A percentile compares a stretch with the other conserved stretches of the same genome.
These are phyloP conservation scores for Candida stauntonica DNA, from an alignment of 805 yeast species.

Conservation along the genomic window DNA sequence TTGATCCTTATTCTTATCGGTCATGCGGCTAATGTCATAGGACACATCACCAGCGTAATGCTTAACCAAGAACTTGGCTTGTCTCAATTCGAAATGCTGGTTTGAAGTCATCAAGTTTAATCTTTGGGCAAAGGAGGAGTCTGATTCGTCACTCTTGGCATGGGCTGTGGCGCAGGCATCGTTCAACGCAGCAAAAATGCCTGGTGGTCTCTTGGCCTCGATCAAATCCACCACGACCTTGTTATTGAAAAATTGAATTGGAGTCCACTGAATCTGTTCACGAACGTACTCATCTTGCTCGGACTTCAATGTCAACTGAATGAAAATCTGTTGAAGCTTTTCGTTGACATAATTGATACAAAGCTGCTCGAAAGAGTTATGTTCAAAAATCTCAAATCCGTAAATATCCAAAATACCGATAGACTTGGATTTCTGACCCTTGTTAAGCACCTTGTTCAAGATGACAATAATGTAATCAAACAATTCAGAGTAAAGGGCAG, in stretches of 20 bases:
- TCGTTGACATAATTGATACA: conserved; percentile 96
- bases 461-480: conserved; percentile 96
- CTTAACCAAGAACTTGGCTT: conserved; percentile 81
- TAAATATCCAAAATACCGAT: conserved; percentile 94
- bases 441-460: conserved; percentile 70
- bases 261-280: conserved; percentile 96
- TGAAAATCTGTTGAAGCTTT: conserved; percentile 93
- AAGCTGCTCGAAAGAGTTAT: conserved; percentile 90
- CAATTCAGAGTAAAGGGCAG: conserved; percentile 85
- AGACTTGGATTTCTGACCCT: conserved; percentile 50
- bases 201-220: conserved; percentile 93
- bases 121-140: conserved; percentile 91
- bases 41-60: conserved; percentile 99
- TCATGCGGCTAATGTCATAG: conserved; percentile 83
- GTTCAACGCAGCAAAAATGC: conserved; percentile 91
- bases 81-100: conserved; percentile 85
- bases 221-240: conserved; percentile 95
- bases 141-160: conserved; percentile 95
- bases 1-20: conserved; percentile 95
- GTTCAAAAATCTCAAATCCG: conserved; percentile 94
- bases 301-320: conserved; percentile 90
- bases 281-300: conserved; percentile 97
- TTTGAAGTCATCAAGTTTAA: conserved; percentile 77
- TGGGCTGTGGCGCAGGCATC: conserved; percentile 98
- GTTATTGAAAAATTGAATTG: conserved; percentile 93